Conservation (phyloP, 108 stramenopile species). For the Fragilariopsis cylindrus region DNA sequence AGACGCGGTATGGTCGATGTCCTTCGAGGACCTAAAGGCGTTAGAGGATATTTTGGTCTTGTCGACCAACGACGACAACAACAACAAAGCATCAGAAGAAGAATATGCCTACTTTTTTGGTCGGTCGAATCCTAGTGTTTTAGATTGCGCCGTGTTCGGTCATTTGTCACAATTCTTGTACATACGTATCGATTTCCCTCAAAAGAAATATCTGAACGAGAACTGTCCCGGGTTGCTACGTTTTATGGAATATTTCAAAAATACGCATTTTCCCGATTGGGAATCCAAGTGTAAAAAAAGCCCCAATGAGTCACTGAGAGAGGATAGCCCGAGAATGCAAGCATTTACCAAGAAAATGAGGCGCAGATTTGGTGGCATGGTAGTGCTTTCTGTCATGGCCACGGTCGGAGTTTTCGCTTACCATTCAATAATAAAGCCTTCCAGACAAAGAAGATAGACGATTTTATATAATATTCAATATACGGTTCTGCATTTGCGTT, state of each 20-base stretch:
- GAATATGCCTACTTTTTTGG: slow-evolving; percentile 20
- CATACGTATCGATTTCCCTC: slow-evolving; percentile 24
- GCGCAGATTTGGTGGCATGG: not conserved
- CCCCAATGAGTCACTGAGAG: not conserved
- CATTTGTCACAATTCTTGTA: slow-evolving; percentile 21
- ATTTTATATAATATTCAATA: no score
- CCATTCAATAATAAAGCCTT: no score
- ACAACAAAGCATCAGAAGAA: not conserved
- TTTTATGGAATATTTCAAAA: slow-evolving; percentile 19
- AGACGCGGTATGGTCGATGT: slow-evolving; percentile 23
- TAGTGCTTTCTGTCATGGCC: no score
- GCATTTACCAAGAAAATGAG: not conserved
- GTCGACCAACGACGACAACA: not conserved
- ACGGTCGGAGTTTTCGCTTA: no score
- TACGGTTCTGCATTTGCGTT: no score
- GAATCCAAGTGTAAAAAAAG: not conserved
- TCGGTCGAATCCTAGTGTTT: not conserved
- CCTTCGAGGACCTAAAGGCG: slow-evolving; percentile 17
- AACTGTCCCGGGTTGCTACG: slow-evolving; percentile 20
- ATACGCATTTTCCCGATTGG: slow-evolving; percentile 19
- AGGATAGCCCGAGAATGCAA: slow-evolving; percentile 2
- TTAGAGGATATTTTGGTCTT: slow-evolving; percentile 12
- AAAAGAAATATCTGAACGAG: slow-evolving; percentile 16
- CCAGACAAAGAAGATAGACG: no score
- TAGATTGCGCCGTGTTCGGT: slow-evolving; percentile 26